phyloP scores from a whole-genome alignment of 108 stramenopile species.

The Phaeodactylum tricornutum region DNA sequence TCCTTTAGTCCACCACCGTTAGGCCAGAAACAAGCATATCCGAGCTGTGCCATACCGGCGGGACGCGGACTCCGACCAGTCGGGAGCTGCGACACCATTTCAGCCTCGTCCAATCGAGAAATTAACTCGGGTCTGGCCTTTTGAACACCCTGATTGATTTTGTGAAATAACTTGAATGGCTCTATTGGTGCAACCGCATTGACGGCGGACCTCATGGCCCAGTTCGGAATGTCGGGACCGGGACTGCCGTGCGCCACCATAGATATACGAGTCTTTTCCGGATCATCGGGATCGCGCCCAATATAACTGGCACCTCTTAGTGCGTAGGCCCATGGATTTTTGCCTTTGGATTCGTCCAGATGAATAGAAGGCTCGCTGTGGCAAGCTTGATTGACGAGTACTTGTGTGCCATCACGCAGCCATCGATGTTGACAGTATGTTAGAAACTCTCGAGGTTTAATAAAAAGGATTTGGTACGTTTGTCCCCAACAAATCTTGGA shows the following conservation, averaged over 20 bases:
- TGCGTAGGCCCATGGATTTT: constrained; percentile 67
- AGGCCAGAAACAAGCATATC: constrained; percentile 66
- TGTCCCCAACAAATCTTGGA: constrained; percentile 75
- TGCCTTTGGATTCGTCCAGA: constrained; percentile 38
- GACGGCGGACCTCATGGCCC: constrained; percentile 75
- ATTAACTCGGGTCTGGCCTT: constrained; percentile 9
- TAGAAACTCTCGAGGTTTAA: constrained; percentile 76
- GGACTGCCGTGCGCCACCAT: constrained; percentile 44
- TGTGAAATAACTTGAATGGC: constrained; percentile 77
- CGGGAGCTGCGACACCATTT: constrained; percentile 11
- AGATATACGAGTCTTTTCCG: constrained; percentile 60
- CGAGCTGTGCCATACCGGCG: constrained; percentile 43
- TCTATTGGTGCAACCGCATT: constrained; percentile 70
- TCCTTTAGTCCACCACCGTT: constrained; percentile 38
- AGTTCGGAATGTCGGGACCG: constrained; percentile 19
- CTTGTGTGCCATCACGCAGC: constrained; percentile 65
- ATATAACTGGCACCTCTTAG: constrained; percentile 76
- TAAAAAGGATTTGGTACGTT: constrained; percentile 70
- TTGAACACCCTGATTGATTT: constrained; percentile 29
- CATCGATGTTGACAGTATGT: constrained; percentile 81
- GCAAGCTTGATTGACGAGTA: constrained; percentile 80
- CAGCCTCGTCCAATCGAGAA: constrained; percentile 9
- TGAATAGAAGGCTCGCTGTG: constrained; percentile 48
- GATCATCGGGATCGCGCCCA: constrained; percentile 61
- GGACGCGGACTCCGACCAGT: constrained; percentile 19